Evolutionary conservation across 1,284 basidiomycete genomes (phyloP), one percentile per base, ranked within the genome.

Genomic region (Ceratobasidium sp.): DNA sequence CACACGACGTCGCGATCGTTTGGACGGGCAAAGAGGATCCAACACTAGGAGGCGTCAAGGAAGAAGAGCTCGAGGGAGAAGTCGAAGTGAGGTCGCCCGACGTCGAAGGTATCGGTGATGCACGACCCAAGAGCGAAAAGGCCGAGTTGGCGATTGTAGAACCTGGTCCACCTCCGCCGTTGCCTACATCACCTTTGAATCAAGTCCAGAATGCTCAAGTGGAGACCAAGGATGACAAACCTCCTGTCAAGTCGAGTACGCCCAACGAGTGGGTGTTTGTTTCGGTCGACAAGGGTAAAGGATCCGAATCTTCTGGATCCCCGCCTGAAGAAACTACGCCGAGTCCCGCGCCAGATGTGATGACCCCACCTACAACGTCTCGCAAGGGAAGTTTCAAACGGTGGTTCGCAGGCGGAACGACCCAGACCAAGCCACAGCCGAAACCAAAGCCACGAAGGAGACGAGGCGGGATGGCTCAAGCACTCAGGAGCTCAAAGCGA

Each of bases 261-360:
- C 53, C 50, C 8, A 70, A 58, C 67, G 67, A 59, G 26, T 70
- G 67, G 55, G 67, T 70, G 1, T 59, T 70, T 48, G 55, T 70
- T 14, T 70, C 67, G 10, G 67, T 70, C 41, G 55, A 70, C 23
- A 70, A 70, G 30, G 26, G 39, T 43, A 41, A 41, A 18, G 34
- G 34, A n/a, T 43, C 50, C 36, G 52, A 69, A 39, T 30, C 14
- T 14, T 61, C 43, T 30, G 43, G 43, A 18, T 57, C 52, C 9
- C 53, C 58, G 57, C 57, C 58, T 1, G 39, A 41, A 30, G 58
- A 46, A n/a, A 60, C 18, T 0, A n/a, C 62, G n/a, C n/a, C n/a
- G n/a, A n/a, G n/a, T 32, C 18, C 45, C 36, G 2, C 46, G 48
- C n/a, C 34, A 6, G 46, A 36, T 39, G 6, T 18, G 26, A n/a